Conservation (phyloP, 2,329 filamentous ascomycete species). For the Pyrenophora teres region DNA sequence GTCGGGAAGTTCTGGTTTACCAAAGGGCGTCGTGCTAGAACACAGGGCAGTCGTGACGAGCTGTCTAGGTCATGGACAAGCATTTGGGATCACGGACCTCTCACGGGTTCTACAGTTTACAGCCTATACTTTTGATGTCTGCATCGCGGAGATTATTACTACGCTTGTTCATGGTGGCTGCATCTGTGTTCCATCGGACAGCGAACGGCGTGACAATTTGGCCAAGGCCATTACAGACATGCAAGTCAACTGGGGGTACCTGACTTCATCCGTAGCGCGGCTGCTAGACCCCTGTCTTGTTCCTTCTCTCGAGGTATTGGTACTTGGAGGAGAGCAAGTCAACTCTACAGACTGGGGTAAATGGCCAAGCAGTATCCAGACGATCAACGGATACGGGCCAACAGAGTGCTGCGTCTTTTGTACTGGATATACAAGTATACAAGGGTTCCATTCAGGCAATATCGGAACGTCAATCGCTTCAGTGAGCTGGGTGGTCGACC, state of each 20-base stretch:
- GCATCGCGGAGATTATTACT: conserved; percentile 49
- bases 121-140: conserved; percentile 63
- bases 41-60: neutral
- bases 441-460: too few species aligned
- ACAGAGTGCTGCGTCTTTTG: neutral
- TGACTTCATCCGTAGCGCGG: conserved; percentile 4
- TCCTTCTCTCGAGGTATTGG: too few species aligned
- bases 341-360: conserved; percentile 1
- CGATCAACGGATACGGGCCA: too few species aligned
- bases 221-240: conserved; percentile 50
- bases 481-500: too few species aligned
- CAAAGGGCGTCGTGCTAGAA: conserved; percentile 17
- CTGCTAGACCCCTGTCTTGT: too few species aligned
- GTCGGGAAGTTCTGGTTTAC: conserved; percentile 49
- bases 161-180: too few species aligned
- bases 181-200: too few species aligned
- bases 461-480: too few species aligned
- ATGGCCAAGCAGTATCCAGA: too few species aligned
- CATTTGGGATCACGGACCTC: neutral
- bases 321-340: too few species aligned
- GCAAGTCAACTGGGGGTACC: conserved; percentile 1
- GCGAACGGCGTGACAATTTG: conserved; percentile 30
- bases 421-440: too few species aligned
- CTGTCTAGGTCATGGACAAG: neutral
- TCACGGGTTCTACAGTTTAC: conserved; percentile 54